Base-by-base conservation (phyloP, 345 rosid genomes). In the Eucalyptus cloeziana region DNA sequence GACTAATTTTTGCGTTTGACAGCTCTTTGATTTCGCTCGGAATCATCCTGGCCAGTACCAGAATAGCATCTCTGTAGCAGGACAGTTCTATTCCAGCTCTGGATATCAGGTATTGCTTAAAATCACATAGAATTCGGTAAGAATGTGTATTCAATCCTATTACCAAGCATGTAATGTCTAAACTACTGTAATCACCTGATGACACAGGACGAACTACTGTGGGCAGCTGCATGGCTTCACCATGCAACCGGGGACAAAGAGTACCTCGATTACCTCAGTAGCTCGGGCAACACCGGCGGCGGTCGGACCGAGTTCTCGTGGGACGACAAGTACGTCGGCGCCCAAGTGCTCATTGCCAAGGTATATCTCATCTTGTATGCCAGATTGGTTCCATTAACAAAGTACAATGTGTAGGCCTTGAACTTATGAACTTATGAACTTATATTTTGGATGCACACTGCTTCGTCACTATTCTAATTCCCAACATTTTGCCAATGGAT, bases 221-320 rank as follows among this genome's bases (percentile, higher is more conserved):
- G 95, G 95, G 96, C 93, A 2, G 94, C 94, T 5, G 94, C 95
- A 5, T 92, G 96, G 95, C 91, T 94, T 62, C 83, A 92, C 81
- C 90, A 88, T 25, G 94, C 94, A 2, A 92, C 94, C 1, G 58
- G 56, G 31, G 91, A 91, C 51, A 40, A 91, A 67, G 25, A 21
- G 1, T 93, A 92, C 90, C 85, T 92, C 7, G 51, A 89, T 62
- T 93, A 67, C 89, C 69, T 93, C 5, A 60, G 47, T 11, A 33
- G 49, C 6, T 5, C 90, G 0, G 86, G 91, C 9, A 49, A 81
- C 19, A 85, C 86, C 2, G 91, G 93, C 2, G 92, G 93, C 8
- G 87, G 90, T 81, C 89, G 94, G 86, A 87, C 92, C 24, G 14
- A 37, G 33, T 90, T 91, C 71, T 89, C 94, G 0, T 90, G 93